Evolutionary conservation across 805 yeast genomes (phyloP).

Genomic region (Aciculoconidium aculeatum): DNA sequence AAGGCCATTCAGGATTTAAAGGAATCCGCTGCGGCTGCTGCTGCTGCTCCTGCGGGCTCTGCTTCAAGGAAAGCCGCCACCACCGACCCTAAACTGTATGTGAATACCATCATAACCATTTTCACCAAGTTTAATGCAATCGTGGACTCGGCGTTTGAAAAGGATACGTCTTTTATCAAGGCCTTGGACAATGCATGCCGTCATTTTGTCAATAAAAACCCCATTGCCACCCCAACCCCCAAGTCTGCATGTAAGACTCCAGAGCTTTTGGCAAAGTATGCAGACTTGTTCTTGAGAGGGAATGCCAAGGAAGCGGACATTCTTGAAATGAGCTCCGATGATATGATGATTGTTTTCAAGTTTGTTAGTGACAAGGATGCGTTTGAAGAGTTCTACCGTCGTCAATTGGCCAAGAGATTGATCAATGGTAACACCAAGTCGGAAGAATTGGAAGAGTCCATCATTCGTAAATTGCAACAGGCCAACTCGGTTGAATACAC

Average conservation of each 20-base stretch:
- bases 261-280: slow-evolving; percentile 82
- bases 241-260: slow-evolving; percentile 75
- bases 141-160: slow-evolving; percentile 61
- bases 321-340: slow-evolving; percentile 71
- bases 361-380: slow-evolving; percentile 92
- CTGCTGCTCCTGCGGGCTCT: slow-evolving; percentile 10
- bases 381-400: slow-evolving; percentile 87
- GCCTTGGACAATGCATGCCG: slow-evolving; percentile 89
- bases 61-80: slow-evolving; percentile 12
- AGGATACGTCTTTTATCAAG: slow-evolving; percentile 72
- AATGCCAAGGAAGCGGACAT: slow-evolving; percentile 63
- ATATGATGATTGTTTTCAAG: slow-evolving; percentile 80
- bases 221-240: slow-evolving; percentile 65
- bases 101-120: slow-evolving; percentile 67
- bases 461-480: slow-evolving; percentile 80
- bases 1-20: slow-evolving; percentile 51
- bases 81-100: slow-evolving; percentile 71
- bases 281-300: slow-evolving; percentile 77
- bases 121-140: slow-evolving; percentile 62
- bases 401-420: slow-evolving; percentile 81
- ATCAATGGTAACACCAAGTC: slow-evolving; percentile 82
- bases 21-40: slow-evolving; percentile 25
- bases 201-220: slow-evolving; percentile 73
- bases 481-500: slow-evolving; percentile 92
- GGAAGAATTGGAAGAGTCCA: slow-evolving; percentile 77